A percentile compares a stretch with the other conserved stretches of the same genome.
Evolutionary conservation across 129 eudicot genomes (phyloP).

Genomic region (Escallonia herrerae): DNA sequence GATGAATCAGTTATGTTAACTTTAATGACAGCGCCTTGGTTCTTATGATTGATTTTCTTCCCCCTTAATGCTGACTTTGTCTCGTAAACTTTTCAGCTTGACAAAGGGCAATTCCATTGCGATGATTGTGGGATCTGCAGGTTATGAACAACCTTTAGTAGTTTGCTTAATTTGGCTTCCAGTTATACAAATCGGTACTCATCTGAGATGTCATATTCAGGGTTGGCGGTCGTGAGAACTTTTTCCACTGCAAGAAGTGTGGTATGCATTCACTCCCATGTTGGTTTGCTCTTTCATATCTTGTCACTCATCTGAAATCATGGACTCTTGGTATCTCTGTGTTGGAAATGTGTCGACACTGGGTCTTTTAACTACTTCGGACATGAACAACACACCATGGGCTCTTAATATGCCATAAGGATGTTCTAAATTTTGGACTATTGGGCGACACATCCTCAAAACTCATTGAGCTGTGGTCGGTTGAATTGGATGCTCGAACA

Average conservation of each 20-base stretch:
- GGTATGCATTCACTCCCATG: slow-evolving; percentile 36
- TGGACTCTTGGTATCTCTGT: too few relatives aligned
- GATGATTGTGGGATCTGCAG: slow-evolving; percentile 99
- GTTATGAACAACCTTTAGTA: slow-evolving; percentile 22
- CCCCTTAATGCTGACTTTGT: slow-evolving; percentile 9
- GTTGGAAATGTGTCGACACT: too few relatives aligned
- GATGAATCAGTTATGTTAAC: neutral
- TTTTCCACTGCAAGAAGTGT: slow-evolving; percentile 89
- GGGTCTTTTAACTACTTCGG: too few relatives aligned
- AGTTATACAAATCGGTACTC: neutral
- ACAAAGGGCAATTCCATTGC: slow-evolving; percentile 80
- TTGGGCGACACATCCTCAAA: too few relatives aligned
- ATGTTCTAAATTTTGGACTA: too few relatives aligned
- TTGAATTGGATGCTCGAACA: too few relatives aligned
- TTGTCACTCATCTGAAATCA: too few relatives aligned
- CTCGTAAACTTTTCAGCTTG: slow-evolving; percentile 39
- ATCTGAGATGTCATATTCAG: slow-evolving; percentile 26
- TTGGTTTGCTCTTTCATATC: neutral
- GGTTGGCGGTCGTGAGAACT: slow-evolving; percentile 88
- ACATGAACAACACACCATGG: too few relatives aligned
- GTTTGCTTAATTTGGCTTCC: neutral
- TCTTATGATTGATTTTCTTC: neutral
- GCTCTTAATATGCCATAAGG: too few relatives aligned
- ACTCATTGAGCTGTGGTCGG: too few relatives aligned
- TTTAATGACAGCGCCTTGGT: neutral